phyloP scores from a whole-genome alignment of 225 moss, liverwort and hornwort genomes.

The Pseudisothecium myosuroides region DNA sequence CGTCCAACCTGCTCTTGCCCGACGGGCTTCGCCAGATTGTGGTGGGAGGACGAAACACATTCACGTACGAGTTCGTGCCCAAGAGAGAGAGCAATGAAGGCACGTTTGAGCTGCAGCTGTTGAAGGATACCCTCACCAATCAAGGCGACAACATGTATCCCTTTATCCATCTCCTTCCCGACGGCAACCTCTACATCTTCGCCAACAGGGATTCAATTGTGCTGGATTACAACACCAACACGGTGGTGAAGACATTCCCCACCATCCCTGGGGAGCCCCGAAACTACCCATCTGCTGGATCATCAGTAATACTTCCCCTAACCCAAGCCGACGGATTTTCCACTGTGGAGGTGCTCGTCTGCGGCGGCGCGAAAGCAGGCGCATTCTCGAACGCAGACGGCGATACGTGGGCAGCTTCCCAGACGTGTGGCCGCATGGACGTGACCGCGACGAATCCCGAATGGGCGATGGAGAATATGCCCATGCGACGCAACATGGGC shows the following conservation, averaged over 20 bases:
- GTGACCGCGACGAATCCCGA: conserved; percentile 18
- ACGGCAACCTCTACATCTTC: conserved; percentile 25
- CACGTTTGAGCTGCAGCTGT: conserved; percentile 5
- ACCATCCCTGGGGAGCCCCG: conserved; percentile 28
- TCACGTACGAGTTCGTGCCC: conserved; percentile 17
- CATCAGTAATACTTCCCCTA: conserved; percentile 20
- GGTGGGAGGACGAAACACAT: not conserved
- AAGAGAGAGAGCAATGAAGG: not conserved
- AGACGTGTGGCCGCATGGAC: conserved; percentile 56
- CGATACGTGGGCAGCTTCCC: conserved; percentile 19
- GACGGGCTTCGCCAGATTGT: conserved; percentile 14
- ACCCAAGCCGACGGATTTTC: not conserved
- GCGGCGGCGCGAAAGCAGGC: conserved; percentile 8
- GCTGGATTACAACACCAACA: conserved; percentile 1
- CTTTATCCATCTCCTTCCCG: conserved; percentile 8
- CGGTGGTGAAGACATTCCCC: conserved; percentile 11
- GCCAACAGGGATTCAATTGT: conserved; percentile 22
- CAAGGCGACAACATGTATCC: conserved; percentile 24
- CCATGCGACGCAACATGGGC: conserved; percentile 60
- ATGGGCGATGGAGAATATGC: conserved; percentile 84
- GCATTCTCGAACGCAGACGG: not conserved
- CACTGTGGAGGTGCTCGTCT: conserved; percentile 12
- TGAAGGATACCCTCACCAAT: not conserved
- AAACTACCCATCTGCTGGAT: conserved; percentile 28
- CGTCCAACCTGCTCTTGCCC: conserved; percentile 33